Conservation (phyloP, 2,329 filamentous ascomycete genomes). For the Tolypocladium album region DNA sequence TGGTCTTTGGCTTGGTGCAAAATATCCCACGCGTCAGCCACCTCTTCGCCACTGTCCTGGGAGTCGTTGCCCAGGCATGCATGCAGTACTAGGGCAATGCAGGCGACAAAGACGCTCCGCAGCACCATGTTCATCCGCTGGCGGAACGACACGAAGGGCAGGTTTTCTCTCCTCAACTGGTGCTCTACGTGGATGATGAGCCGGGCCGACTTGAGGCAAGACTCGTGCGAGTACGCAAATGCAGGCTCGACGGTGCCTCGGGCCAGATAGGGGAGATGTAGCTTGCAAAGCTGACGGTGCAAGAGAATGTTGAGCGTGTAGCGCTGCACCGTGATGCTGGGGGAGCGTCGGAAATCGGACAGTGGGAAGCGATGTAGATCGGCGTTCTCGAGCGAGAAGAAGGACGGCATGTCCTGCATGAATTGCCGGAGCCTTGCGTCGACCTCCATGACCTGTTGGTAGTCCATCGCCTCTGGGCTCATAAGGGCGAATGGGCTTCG, state of each 20-base stretch:
- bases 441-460: slow-evolving; percentile 19
- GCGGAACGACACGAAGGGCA: slow-evolving; percentile 15
- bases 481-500: slow-evolving; percentile 13
- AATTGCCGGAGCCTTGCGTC: slow-evolving; percentile 18
- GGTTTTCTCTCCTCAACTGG: slow-evolving; percentile 14
- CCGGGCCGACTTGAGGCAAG: slow-evolving; percentile 19
- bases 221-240: slow-evolving; percentile 19
- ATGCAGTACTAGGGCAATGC: slow-evolving; percentile 21
- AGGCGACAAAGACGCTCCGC: slow-evolving; percentile 22
- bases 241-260: slow-evolving; percentile 20
- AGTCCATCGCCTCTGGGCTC: slow-evolving; percentile 18
- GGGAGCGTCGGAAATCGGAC: slow-evolving; percentile 11
- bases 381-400: slow-evolving; percentile 13
- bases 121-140: slow-evolving; percentile 18
- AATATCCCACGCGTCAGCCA: slow-evolving; percentile 21
- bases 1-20: slow-evolving; percentile 17
- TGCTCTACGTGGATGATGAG: slow-evolving; percentile 19
- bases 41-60: slow-evolving; percentile 13
- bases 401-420: slow-evolving; percentile 16
- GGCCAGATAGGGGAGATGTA: slow-evolving; percentile 23
- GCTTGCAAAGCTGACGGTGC: slow-evolving; percentile 22
- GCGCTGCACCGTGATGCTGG: slow-evolving; percentile 17
- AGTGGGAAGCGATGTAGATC: slow-evolving; percentile 10
- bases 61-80: slow-evolving; percentile 15
- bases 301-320: slow-evolving; percentile 21